Evolutionary conservation across 768 basidiomycete species (phyloP), one percentile per base, ranked within the genome.

Genomic region (Collybia sordida): DNA sequence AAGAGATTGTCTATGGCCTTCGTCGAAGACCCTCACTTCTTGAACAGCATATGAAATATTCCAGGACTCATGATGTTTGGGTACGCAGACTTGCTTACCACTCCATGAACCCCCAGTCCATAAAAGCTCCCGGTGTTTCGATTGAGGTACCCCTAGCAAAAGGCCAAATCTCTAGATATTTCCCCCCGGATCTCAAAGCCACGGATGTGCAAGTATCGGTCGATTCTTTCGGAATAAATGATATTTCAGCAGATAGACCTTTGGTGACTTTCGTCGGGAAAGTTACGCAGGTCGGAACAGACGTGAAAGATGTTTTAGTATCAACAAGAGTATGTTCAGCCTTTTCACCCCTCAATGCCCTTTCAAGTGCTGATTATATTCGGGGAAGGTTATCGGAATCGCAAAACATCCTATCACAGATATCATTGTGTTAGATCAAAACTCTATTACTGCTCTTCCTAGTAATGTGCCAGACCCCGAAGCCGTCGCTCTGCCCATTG

Each of bases 1-100:
- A 43, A 17, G 19, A 3, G 14, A 25, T 27, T 27, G 19, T 43
- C 2, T 23, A 17, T 25, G 24, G 21, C 42, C 42, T 43, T 43
- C 42, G 42, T 19, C 42, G 28, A 43, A n/a, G 17, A n/a, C 24
- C 50, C 45, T 45, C 39, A 17, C 27, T 5, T 11, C 50, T 51
- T 51, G 50, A 51, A 46, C 50, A 51, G 27, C 50, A 51, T 44
- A n/a, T 41, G 50, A 51, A 51, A 35, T 44, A 44, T 21, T 36
- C 50, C 24, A 22, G 31, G 23, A 17, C 23, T 27, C 43, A 42
- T 21, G 43, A 51, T 12, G 17, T 51, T 38, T 25, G 36, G 25
- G 50, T 51, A 14, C 42, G 50, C 42, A 51, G 50, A 45, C 50
- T 51, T 23, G 19, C 45, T 31, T 39, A 51, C 38, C 34, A 17